These are phyloP conservation scores for Diplodia sapinea DNA, from an alignment of 2,329 filamentous ascomycete genomes.

Conservation along the genomic window DNA sequence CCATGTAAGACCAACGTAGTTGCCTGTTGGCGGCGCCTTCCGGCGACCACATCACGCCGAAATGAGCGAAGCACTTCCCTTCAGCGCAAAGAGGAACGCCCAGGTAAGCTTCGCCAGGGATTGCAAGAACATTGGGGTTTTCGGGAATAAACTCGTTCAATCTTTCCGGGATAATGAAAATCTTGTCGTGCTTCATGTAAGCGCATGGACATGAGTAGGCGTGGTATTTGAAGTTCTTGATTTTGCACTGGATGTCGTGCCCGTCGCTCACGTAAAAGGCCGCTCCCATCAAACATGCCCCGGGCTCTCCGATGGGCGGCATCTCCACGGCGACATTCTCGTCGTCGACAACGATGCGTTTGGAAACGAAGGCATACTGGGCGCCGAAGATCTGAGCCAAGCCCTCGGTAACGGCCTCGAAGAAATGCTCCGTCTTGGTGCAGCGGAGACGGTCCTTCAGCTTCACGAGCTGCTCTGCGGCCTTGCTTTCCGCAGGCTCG, in stretches of 20 bases:
- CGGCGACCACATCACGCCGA: slow-evolving; percentile 73
- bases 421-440: slow-evolving; percentile 65
- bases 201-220: slow-evolving; percentile 69
- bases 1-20: slow-evolving; percentile 69
- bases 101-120: slow-evolving; percentile 69
- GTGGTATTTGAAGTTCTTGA: slow-evolving; percentile 68
- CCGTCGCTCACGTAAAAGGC: slow-evolving; percentile 71
- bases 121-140: slow-evolving; percentile 66
- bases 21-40: slow-evolving; percentile 63
- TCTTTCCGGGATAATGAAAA: slow-evolving; percentile 69
- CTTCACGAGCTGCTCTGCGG: slow-evolving; percentile 63
- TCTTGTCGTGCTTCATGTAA: slow-evolving; percentile 74
- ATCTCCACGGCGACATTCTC: slow-evolving; percentile 64
- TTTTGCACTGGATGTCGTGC: slow-evolving; percentile 57
- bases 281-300: slow-evolving; percentile 67
- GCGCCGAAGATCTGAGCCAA: slow-evolving; percentile 67
- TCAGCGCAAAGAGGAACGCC: slow-evolving; percentile 69
- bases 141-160: slow-evolving; percentile 64
- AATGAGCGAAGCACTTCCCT: slow-evolving; percentile 71
- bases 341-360: slow-evolving; percentile 66
- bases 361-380: slow-evolving; percentile 72
- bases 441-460: slow-evolving; percentile 63
- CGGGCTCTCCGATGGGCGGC: slow-evolving; percentile 65
- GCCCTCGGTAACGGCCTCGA: slow-evolving; percentile 67
- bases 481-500: slow-evolving; percentile 61